Percentiles rank a stretch among this genome's conserved stretches.
phyloP scores from a whole-genome alignment of 2,329 filamentous ascomycete genomes.

The Helicocarpus griseus region DNA sequence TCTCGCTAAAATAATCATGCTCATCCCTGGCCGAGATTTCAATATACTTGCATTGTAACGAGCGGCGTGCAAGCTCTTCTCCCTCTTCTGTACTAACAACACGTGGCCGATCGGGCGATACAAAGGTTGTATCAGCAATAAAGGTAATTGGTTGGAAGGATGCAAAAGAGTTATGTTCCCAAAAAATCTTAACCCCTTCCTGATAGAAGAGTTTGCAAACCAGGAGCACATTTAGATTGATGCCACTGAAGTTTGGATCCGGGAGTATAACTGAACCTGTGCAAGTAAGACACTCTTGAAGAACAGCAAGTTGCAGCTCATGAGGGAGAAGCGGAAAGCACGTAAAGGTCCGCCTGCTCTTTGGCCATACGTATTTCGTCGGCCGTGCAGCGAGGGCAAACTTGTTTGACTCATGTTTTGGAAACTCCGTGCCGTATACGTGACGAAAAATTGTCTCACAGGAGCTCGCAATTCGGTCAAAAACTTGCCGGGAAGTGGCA shows the following conservation, averaged over 20 bases:
- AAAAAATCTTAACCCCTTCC: neutral
- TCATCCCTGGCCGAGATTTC: neutral
- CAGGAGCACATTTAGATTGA: neutral
- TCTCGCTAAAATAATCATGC: too few species aligned
- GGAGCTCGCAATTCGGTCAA: too few species aligned
- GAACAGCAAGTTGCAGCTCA: neutral
- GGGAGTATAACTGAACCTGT: neutral
- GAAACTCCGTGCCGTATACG: too few species aligned
- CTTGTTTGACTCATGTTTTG: too few species aligned
- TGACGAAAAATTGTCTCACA: too few species aligned
- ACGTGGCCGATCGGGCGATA: neutral
- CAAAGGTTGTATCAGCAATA: neutral
- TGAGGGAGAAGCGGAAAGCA: neutral
- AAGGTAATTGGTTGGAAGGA: neutral
- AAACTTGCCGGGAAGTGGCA: too few species aligned
- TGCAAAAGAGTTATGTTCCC: neutral
- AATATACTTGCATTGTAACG: neutral
- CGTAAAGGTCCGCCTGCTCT: too few species aligned
- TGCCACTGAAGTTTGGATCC: neutral
- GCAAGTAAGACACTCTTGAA: neutral
- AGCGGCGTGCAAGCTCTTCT: neutral
- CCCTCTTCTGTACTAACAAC: neutral
- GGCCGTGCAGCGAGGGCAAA: too few species aligned
- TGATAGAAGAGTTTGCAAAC: neutral
- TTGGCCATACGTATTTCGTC: too few species aligned